Conservation (phyloP, 1,284 basidiomycete species). For the Boletus mariae region DNA sequence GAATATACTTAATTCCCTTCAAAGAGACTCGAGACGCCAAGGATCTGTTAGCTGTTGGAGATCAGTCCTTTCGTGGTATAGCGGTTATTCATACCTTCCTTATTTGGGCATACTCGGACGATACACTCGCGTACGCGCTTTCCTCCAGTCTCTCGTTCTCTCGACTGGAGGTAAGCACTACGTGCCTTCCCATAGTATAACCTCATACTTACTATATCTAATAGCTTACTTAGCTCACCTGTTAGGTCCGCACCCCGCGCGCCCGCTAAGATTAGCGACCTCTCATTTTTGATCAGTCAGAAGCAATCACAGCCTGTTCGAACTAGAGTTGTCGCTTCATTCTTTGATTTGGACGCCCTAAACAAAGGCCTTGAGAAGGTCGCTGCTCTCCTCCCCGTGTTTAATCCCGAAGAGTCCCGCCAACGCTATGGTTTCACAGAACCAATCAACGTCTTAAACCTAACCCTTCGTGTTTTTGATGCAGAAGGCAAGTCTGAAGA, state of each 20-base stretch:
- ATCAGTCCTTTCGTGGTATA: no score
- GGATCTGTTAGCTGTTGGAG: constrained; percentile 71
- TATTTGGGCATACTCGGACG: no score
- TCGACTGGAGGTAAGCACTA: no score
- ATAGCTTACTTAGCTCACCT: no score
- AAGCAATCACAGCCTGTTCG: constrained; percentile 85
- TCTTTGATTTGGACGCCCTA: constrained; percentile 73
- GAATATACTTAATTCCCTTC: constrained; percentile 17
- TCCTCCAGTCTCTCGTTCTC: no score
- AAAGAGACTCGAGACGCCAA: constrained; percentile 51
- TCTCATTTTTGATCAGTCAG: constrained; percentile 84
- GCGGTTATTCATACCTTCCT: no score
- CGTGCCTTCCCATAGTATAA: no score
- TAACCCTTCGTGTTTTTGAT: constrained; percentile 84
- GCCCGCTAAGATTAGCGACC: constrained; percentile 42
- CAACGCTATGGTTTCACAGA: constrained; percentile 73
- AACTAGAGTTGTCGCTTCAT: constrained; percentile 86
- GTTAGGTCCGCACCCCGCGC: no score
- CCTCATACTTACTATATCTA: no score
- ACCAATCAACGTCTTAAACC: constrained; percentile 89
- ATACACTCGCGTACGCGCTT: no score
- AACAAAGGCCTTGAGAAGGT: constrained; percentile 73
- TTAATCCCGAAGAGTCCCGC: constrained; percentile 66
- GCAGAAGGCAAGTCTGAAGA: constrained; percentile 76
- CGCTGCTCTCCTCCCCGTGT: constrained; percentile 63